Percentiles rank a stretch among this genome's conserved stretches.
These are phyloP conservation scores for Boletus reticuloceps DNA, from an alignment of 768 basidiomycete genomes.

Conservation along the genomic window DNA sequence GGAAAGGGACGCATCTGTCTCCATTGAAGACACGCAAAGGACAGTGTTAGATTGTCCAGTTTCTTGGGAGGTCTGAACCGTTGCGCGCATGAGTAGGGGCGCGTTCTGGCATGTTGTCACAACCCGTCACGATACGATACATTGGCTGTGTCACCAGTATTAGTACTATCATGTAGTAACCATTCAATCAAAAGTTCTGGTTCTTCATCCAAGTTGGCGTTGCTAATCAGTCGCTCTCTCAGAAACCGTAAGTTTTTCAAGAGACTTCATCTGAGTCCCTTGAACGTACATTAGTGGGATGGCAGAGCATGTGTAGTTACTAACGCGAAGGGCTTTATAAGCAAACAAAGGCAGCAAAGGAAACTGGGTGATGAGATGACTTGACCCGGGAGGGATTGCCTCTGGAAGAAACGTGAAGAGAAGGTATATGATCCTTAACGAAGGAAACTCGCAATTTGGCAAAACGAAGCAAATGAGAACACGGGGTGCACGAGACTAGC, in stretches of 20 bases:
- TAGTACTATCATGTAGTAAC: too few species aligned
- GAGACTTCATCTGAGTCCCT: constrained; percentile 7
- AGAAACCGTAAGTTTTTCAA: constrained; percentile 11
- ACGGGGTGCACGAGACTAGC: constrained; percentile 17
- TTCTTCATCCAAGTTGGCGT: too few species aligned
- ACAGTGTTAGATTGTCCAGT: too few species aligned
- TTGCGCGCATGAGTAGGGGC: too few species aligned
- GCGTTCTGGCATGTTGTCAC: too few species aligned
- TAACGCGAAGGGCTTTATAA: constrained; percentile 29
- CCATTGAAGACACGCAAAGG: too few species aligned
- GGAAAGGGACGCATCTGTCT: too few species aligned
- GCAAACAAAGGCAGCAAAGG: constrained; percentile 4
- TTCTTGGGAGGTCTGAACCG: too few species aligned
- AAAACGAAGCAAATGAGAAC: constrained; percentile 11
- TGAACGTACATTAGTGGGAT: constrained; percentile 33
- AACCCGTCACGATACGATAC: too few species aligned
- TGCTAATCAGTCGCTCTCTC: too few species aligned
- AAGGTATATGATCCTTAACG: constrained; percentile 12
- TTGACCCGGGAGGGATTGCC: constrained; percentile 12
- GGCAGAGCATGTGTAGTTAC: constrained; percentile 27
- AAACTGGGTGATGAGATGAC: constrained; percentile 15
- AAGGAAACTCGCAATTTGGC: constrained; percentile 3
- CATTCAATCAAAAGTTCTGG: too few species aligned
- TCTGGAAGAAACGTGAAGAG: constrained; percentile 15
- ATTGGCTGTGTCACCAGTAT: too few species aligned